These are phyloP conservation scores for Pseudoperonospora humuli DNA, from an alignment of 352 stramenopile species.

Conservation along the genomic window DNA sequence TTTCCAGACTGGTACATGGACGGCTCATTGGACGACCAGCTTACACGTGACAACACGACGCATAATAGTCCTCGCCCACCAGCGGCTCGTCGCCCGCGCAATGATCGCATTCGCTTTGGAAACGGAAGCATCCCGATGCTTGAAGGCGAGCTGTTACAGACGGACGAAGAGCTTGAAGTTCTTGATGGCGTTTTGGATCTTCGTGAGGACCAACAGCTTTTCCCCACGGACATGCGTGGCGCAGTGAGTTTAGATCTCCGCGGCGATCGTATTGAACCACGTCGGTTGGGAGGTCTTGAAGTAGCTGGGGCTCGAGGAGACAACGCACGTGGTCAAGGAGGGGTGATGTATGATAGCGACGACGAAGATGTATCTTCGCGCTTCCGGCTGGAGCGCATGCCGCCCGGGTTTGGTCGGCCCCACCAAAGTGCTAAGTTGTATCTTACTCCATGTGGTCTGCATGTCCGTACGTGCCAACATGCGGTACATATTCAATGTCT, in stretches of 20 bases:
- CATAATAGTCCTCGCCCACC: constrained; percentile 32
- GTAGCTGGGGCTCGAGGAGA: constrained; percentile 10
- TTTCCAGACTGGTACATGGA: constrained; percentile 75
- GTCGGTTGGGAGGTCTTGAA: constrained; percentile 22
- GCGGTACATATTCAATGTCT: constrained; percentile 83
- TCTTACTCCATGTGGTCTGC: constrained; percentile 68
- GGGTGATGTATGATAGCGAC: constrained; percentile 37
- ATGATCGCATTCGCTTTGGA: constrained; percentile 38
- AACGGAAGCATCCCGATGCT: constrained; percentile 38
- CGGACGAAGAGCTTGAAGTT: constrained; percentile 60
- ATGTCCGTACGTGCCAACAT: constrained; percentile 82
- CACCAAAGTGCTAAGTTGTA: constrained; percentile 59
- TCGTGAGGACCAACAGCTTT: constrained; percentile 49
- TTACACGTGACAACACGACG: constrained; percentile 34
- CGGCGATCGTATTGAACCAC: constrained; percentile 20
- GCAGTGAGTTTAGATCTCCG: constrained; percentile 34
- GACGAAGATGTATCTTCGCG: constrained; percentile 39
- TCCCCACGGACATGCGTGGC: constrained; percentile 41
- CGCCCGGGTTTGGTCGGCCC: constrained; percentile 36
- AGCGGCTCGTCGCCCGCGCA: constrained; percentile 25
- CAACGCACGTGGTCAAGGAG: constrained; percentile 18
- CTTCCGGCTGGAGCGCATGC: constrained; percentile 35
- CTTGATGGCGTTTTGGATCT: constrained; percentile 61
- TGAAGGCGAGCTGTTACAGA: constrained; percentile 53
- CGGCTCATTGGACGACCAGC: constrained; percentile 37